Percentiles rank a stretch among this genome's conserved stretches.
Evolutionary conservation across 768 basidiomycete species (phyloP).

Genomic region (Suillus subluteus): DNA sequence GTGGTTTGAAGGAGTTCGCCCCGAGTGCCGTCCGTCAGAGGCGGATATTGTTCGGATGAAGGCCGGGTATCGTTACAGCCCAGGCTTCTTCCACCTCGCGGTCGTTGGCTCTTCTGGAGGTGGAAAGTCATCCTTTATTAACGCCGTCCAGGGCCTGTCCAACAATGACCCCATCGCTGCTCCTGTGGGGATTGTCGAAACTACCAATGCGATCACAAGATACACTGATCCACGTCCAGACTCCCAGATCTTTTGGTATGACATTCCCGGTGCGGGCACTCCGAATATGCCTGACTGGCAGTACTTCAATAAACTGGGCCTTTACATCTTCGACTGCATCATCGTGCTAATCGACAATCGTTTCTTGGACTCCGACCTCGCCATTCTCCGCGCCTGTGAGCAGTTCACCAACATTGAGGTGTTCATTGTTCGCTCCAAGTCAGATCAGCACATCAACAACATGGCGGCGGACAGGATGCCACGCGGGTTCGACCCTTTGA

Average conservation of each 20-base stretch:
- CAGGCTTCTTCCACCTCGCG: conserved; percentile 27
- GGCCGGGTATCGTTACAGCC: background rate
- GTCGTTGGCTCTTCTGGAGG: conserved; percentile 15
- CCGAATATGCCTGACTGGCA: conserved; percentile 25
- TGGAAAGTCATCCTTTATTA: conserved; percentile 35
- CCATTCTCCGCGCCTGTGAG: conserved; percentile 22
- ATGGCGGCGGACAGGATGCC: conserved; percentile 16
- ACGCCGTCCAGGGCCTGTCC: conserved; percentile 29
- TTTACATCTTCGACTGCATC: too few species aligned
- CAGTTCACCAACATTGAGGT: conserved; percentile 25
- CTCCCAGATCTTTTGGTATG: conserved; percentile 29
- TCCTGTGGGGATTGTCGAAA: conserved; percentile 25
- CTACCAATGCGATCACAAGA: conserved; percentile 22
- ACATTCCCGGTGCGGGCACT: conserved; percentile 33
- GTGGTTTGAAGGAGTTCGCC: background rate
- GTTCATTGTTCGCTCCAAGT: conserved; percentile 39
- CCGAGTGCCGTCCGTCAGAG: background rate
- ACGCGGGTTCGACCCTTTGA: conserved; percentile 21
- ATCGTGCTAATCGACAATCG: conserved; percentile 19
- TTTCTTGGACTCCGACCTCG: conserved; percentile 15
- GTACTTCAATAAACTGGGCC: too few species aligned
- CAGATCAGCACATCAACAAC: conserved; percentile 34
- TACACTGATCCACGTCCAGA: conserved; percentile 25
- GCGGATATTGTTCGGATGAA: background rate
- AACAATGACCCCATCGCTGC: conserved; percentile 23